Evolutionary conservation across 2,329 filamentous ascomycete species (phyloP).

Genomic region (Talaromyces rugulosus): DNA sequence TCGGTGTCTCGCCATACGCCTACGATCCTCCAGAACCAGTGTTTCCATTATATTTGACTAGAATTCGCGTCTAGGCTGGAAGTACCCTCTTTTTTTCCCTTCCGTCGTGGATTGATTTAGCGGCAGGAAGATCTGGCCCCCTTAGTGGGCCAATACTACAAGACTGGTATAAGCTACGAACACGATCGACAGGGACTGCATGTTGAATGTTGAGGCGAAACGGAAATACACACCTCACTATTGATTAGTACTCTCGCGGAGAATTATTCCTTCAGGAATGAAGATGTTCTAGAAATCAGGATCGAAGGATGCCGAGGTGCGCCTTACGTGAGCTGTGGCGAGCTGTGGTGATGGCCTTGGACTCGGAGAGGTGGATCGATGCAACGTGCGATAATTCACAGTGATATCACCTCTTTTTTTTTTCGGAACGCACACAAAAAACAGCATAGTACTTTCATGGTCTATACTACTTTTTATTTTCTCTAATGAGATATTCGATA

Average conservation of each 20-base stretch:
- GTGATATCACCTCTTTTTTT: not conserved
- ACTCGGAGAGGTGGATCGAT: not conserved
- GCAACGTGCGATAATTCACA: not conserved
- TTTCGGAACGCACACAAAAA: too few species aligned
- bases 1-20: not conserved
- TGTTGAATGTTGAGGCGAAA: not conserved
- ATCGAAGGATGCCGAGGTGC: not conserved
- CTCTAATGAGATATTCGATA: not conserved
- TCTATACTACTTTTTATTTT: not conserved
- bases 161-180: not conserved
- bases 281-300: not conserved
- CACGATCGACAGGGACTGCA: constrained; percentile 1
- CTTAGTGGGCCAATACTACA: not conserved
- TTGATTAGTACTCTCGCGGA: too few species aligned
- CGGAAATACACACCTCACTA: too few species aligned
- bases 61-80: not conserved
- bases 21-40: not conserved
- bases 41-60: not conserved
- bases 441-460: too few species aligned
- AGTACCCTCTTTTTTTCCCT: not conserved
- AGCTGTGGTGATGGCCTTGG: not conserved
- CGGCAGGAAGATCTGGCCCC: not conserved
- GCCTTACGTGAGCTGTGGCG: not conserved
- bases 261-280: not conserved
- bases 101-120: not conserved